Base-by-base conservation (phyloP, 2,329 filamentous ascomycete genomes). In the Thermothelomyces thermophilus region DNA sequence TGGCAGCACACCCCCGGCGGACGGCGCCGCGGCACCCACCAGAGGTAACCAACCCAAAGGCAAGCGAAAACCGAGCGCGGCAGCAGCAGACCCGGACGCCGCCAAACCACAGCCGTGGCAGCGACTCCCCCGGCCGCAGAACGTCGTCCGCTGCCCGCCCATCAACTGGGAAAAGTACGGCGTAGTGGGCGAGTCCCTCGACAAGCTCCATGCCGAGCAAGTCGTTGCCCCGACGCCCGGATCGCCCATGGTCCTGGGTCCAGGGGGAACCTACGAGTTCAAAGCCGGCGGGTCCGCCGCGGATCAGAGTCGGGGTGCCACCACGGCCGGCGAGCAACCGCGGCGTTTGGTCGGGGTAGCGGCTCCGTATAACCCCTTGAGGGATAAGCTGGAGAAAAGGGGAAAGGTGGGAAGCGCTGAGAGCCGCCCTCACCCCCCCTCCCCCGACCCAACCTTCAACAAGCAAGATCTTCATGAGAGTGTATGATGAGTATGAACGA, bases 101-200 rank as follows among this genome's bases (percentile, higher is more conserved):
- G 8, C 19, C 19, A 17, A 19, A 30, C 11, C 41, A 28, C 41
- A 28, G 30, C 45, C 64, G 28, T 90, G 90, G 71, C 72, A 79
- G 2, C 70, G 70, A 16, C 77, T 96, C 13, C 90, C 90, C 0
- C 77, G 77, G 13, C 82, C 87, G 6, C 91, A 96, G 66, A 86
- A 86, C 58, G 73, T 97, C 1, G 84, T 94, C 22, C 83, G 90
- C 35, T 89, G 84, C 70, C 91, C 91, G 8, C 86, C 88, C 8
- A 84, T 97, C 62, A 95, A 96, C 71, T 97, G 91, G 91, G 81
- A 83, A 11, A 90, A 95, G 64, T 97, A 97, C 66, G 87, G 88
- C 59, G 76, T 96, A n/a, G 82, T 93, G 3, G 90, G 89, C 42
- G 84, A 87, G 52, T 81, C 87, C 1, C 74, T 96, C 31, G 89